phyloP scores from a whole-genome alignment of 192 early-diverging fungal species.

The Entomortierella beljakovae region DNA sequence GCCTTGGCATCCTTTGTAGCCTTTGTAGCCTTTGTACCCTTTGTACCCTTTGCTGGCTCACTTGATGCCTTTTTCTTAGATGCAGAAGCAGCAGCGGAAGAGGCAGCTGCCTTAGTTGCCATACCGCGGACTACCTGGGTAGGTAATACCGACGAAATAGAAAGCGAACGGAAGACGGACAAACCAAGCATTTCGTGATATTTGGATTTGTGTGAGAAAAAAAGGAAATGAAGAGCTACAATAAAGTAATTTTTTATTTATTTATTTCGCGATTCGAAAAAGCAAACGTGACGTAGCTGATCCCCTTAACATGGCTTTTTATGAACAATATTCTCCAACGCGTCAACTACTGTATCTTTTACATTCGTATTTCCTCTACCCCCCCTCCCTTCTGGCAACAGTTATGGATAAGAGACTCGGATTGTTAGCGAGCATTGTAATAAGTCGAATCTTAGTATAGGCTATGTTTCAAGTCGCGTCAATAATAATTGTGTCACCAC shows the following conservation, averaged over 20 bases:
- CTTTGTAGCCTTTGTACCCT: constrained; percentile 18
- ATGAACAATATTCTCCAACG: no score
- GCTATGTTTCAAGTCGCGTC: no score
- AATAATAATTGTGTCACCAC: no score
- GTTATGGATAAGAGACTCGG: no score
- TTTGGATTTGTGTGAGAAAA: neutral
- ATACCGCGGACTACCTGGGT: constrained; percentile 36
- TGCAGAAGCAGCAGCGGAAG: constrained; percentile 14
- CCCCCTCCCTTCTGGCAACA: no score
- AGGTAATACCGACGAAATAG: constrained; percentile 1
- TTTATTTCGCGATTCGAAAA: no score
- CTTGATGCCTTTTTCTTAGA: neutral
- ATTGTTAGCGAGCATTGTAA: no score
- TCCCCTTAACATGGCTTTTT: no score
- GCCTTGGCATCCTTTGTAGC: constrained; percentile 15
- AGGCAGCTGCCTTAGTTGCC: constrained; percentile 37
- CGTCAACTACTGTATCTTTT: no score
- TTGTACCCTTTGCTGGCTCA: constrained; percentile 8
- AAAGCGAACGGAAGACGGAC: constrained; percentile 36
- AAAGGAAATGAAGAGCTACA: neutral
- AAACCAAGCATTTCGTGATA: constrained; percentile 22
- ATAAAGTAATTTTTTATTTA: no score
- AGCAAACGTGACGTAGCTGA: constrained; percentile 6
- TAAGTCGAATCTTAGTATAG: no score
- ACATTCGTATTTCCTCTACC: no score